These are phyloP conservation scores for Fusarium sp. DNA, from an alignment of 2,329 filamentous ascomycete genomes.

Conservation along the genomic window DNA sequence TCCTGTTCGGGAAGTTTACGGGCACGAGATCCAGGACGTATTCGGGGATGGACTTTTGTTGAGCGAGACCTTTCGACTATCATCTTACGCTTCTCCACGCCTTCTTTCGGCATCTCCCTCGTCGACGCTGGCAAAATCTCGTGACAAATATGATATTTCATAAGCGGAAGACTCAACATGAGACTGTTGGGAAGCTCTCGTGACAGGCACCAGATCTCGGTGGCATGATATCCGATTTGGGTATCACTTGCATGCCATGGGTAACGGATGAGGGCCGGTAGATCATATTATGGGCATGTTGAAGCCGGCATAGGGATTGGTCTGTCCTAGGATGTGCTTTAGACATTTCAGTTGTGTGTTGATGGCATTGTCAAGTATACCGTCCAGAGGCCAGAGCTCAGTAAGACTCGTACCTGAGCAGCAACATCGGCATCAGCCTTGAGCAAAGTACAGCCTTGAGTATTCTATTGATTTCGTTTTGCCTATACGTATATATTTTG, in stretches of 20 bases:
- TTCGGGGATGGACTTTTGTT: background rate
- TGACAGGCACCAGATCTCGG: constrained; percentile 1
- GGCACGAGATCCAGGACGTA: background rate
- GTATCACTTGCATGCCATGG: background rate
- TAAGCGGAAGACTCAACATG: background rate
- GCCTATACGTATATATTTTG: background rate
- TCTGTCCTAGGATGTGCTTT: background rate
- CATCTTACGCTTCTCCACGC: background rate
- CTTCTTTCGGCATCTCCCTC: background rate
- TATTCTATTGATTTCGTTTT: background rate
- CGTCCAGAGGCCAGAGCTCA: background rate
- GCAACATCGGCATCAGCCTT: background rate
- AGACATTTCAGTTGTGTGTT: background rate
- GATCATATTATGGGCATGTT: background rate
- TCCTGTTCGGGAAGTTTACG: background rate
- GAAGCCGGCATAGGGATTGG: background rate
- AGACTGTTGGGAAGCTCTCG: constrained; percentile 1
- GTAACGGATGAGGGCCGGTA: background rate
- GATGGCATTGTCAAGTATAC: background rate
- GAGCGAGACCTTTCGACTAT: background rate
- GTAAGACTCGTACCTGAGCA: background rate
- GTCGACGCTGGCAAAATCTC: background rate
- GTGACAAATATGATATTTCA: background rate
- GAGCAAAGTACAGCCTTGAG: background rate
- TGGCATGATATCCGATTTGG: constrained; percentile 3